phyloP scores from a whole-genome alignment of 2,329 filamentous ascomycete species.

The Tothia fuscella region DNA sequence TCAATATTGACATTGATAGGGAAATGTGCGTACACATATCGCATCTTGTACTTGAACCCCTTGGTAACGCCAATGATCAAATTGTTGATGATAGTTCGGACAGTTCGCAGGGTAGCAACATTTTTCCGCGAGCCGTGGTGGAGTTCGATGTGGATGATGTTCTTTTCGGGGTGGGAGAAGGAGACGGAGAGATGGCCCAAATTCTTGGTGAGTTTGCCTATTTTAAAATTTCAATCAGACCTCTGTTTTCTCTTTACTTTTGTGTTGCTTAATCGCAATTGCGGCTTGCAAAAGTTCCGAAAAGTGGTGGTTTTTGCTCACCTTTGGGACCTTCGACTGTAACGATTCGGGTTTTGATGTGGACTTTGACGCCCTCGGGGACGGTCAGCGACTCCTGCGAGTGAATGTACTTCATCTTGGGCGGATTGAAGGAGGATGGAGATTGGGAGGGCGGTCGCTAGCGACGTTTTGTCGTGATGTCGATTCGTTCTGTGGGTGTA shows the following conservation, averaged over 20 bases:
- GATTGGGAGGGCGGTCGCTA: neutral
- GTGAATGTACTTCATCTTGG: slow-evolving; percentile 99
- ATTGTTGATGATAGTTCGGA: slow-evolving; percentile 98
- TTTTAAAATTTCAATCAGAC: slow-evolving; percentile 17
- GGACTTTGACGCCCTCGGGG: slow-evolving; percentile 95
- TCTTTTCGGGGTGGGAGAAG: slow-evolving; percentile 79
- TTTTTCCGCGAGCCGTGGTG: slow-evolving; percentile 98
- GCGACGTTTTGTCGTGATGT: neutral
- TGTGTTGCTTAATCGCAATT: slow-evolving; percentile 15
- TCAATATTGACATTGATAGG: slow-evolving; percentile 99
- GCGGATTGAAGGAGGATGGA: slow-evolving; percentile 14
- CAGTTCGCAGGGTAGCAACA: slow-evolving; percentile 92
- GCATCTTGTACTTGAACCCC: slow-evolving; percentile 99
- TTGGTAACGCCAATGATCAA: slow-evolving; percentile 96
- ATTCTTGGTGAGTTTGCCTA: slow-evolving; percentile 90
- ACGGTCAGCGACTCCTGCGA: slow-evolving; percentile 90
- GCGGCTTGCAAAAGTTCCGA: slow-evolving; percentile 12
- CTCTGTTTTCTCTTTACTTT: slow-evolving; percentile 11
- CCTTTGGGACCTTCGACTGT: slow-evolving; percentile 97
- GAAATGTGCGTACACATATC: slow-evolving; percentile 99
- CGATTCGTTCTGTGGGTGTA: neutral
- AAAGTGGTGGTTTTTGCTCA: slow-evolving; percentile 38
- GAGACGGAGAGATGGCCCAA: slow-evolving; percentile 92
- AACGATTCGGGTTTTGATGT: slow-evolving; percentile 93
- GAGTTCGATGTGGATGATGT: slow-evolving; percentile 89